phyloP scores from a whole-genome alignment of 2,329 filamentous ascomycete genomes.

The Sporothrix luriei region DNA sequence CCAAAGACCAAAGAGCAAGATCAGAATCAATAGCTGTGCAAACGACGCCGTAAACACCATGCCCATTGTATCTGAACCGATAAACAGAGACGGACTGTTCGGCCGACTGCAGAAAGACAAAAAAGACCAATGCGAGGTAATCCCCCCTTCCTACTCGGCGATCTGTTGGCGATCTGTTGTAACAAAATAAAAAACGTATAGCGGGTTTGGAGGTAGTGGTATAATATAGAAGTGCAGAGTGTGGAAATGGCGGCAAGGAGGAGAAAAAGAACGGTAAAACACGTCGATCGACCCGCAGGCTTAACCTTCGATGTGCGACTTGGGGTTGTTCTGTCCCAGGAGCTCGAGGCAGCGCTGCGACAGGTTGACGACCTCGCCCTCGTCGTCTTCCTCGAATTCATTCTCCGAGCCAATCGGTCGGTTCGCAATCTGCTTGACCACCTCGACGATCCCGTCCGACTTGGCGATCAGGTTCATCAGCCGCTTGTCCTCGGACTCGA shows the following conservation, averaged over 20 bases:
- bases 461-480: constrained; percentile 87
- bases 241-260: not conserved
- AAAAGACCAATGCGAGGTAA: constrained; percentile 27
- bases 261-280: not conserved
- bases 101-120: constrained; percentile 18
- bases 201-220: not conserved
- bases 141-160: not conserved
- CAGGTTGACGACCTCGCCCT: constrained; percentile 88
- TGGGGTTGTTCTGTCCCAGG: constrained; percentile 72
- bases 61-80: constrained; percentile 36
- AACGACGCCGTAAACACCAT: constrained; percentile 50
- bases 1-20: not conserved
- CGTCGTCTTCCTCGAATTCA: constrained; percentile 84
- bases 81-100: not conserved
- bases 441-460: constrained; percentile 85
- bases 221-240: not conserved
- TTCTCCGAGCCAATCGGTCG: constrained; percentile 85
- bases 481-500: constrained; percentile 90
- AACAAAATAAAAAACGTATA: not conserved
- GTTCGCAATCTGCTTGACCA: constrained; percentile 89
- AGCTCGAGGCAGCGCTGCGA: constrained; percentile 89
- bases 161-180: no score
- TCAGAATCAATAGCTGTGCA: constrained; percentile 16
- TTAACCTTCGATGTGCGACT: constrained; percentile 80
- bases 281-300: not conserved